These are phyloP conservation scores for Arctium minus DNA, from an alignment of 129 eudicot species.

Conservation along the genomic window DNA sequence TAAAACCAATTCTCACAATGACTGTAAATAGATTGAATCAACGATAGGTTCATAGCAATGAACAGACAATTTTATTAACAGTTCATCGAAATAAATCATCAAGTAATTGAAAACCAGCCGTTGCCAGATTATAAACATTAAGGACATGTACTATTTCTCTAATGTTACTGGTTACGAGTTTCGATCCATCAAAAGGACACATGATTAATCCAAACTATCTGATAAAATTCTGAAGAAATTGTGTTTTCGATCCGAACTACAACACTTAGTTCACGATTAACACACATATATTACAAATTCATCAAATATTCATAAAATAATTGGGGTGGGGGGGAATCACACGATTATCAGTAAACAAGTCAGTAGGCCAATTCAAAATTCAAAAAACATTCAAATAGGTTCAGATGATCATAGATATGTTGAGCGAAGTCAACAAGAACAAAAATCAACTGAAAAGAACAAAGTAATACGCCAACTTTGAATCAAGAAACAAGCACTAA, in stretches of 20 bases:
- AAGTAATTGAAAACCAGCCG: background rate
- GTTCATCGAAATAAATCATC: slow-evolving; percentile 1
- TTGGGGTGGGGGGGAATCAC: background rate
- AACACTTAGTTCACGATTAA: background rate
- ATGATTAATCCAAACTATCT: background rate
- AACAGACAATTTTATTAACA: background rate
- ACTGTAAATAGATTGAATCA: background rate
- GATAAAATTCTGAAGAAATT: background rate
- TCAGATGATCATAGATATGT: background rate
- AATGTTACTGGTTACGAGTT: background rate
- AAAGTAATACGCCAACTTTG: background rate
- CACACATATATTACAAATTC: background rate
- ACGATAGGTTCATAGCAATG: background rate
- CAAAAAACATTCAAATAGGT: background rate
- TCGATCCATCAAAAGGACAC: background rate
- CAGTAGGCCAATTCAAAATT: background rate
- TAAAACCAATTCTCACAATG: background rate
- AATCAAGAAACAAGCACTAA: background rate
- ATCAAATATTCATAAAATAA: background rate
- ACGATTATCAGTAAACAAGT: background rate
- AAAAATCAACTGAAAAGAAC: background rate
- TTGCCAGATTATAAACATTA: background rate
- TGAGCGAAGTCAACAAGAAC: background rate
- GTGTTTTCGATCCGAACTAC: background rate
- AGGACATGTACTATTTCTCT: background rate